These are phyloP conservation scores for Cyclostephanos tholiformis DNA, from an alignment of 108 stramenopile genomes.

Conservation along the genomic window DNA sequence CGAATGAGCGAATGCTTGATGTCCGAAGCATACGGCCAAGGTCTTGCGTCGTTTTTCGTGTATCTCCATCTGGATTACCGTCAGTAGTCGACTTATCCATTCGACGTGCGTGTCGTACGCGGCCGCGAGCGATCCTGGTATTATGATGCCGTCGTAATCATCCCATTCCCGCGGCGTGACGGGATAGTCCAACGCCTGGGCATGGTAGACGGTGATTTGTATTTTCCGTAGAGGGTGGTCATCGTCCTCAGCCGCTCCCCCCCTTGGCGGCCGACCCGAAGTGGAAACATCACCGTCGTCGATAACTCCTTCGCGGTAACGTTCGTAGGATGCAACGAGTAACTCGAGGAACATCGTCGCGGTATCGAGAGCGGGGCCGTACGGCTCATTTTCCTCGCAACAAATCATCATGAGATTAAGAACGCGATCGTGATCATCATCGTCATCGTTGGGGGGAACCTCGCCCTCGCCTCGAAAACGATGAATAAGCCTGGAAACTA, in stretches of 20 bases:
- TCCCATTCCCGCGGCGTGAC: conserved; percentile 45
- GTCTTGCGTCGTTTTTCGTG: conserved; percentile 55
- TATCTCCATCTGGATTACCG: conserved; percentile 63
- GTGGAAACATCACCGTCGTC: background rate
- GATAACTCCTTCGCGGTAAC: background rate
- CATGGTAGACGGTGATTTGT: conserved; percentile 56
- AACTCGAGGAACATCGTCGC: conserved; percentile 72
- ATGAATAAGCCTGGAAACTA: background rate
- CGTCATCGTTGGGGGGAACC: background rate
- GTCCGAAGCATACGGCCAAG: conserved; percentile 84
- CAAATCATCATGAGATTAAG: conserved; percentile 57
- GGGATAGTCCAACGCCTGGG: conserved; percentile 61
- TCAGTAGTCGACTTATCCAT: conserved; percentile 65
- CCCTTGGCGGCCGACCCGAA: too few relatives aligned
- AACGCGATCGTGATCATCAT: background rate
- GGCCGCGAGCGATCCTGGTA: conserved; percentile 77
- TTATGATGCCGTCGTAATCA: conserved; percentile 63
- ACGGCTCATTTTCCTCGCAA: conserved; percentile 74
- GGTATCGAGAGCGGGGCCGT: conserved; percentile 73
- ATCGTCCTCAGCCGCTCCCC: too few relatives aligned
- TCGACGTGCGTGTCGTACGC: conserved; percentile 61
- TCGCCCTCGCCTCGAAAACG: background rate
- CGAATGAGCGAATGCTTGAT: conserved; percentile 81
- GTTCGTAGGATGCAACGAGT: conserved; percentile 30
- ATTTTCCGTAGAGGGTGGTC: conserved; percentile 5